phyloP scores from a whole-genome alignment of 108 stramenopile species.

The Nitzschia sp. region DNA sequence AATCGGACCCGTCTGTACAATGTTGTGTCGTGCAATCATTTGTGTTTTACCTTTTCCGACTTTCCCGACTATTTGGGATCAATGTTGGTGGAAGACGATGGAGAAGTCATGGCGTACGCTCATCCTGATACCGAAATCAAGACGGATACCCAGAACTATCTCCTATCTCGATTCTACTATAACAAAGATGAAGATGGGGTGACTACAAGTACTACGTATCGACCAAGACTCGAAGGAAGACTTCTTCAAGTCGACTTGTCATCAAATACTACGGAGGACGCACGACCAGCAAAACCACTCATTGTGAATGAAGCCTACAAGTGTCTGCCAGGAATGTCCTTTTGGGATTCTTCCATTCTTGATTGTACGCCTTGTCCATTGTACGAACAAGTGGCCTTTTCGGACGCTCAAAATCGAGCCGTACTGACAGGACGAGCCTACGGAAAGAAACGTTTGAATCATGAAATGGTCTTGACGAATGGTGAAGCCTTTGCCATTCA shows the following conservation, averaged over 20 bases:
- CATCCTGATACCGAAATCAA: conserved; percentile 24
- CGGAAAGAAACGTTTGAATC: neutral
- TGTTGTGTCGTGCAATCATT: conserved; percentile 43
- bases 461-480: neutral
- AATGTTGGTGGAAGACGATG: conserved; percentile 29
- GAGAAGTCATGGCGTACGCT: conserved; percentile 4
- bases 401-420: neutral
- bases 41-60: conserved; percentile 35
- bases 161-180: neutral
- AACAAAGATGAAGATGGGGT: too few species aligned
- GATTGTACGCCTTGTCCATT: neutral
- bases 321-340: neutral
- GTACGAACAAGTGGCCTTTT: neutral
- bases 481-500: neutral
- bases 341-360: neutral
- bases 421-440: neutral
- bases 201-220: conserved; percentile 15
- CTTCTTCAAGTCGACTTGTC: conserved; percentile 12
- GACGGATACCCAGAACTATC: neutral
- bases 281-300: too few species aligned
- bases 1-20: conserved; percentile 42
- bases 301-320: neutral
- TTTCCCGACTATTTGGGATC: conserved; percentile 33
- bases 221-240: conserved; percentile 24
- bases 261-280: conserved; percentile 3